Base-by-base conservation (phyloP, 148 eudicot genomes). In the Heliosperma pusillum region DNA sequence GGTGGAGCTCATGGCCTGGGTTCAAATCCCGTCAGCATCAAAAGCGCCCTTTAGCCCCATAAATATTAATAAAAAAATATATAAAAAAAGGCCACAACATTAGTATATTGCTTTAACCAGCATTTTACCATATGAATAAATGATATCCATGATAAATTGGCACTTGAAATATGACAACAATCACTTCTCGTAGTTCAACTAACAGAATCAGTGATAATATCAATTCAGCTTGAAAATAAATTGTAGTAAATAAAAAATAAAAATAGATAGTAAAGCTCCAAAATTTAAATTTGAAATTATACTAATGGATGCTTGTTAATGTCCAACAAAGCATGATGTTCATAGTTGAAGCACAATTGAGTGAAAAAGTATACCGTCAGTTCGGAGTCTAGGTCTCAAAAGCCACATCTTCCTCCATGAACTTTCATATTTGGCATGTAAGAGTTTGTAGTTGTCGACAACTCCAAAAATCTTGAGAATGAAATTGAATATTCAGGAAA, bases 341-440 rank as follows among this genome's bases (percentile, higher is more conserved):
- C 15, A n/a, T 21, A 66, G 22, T 19, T 66, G 24, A 42, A 44
- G 71, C 55, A 68, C 5, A 9, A 7, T 10, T 3, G 26, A 15
- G 21, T 21, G 21, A 71, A 55, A 76, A 27, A 69, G 60, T 62
- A 68, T 88, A 94, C 98, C 98, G 79, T 94, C 98, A 55, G 88
- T 88, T 58, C 93, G 95, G 64, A 91, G 78, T 81, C 98, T 87
- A 27, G 98, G 96, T 79, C 98, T 87, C 58, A 55, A 77, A 58
- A 94, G 96, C 98, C 97, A 94, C 97, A 94, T 91, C 84, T 90
- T 94, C 83, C 93, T 91, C 98, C 98, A 94, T 27, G 97, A 91
- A 16, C 93, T 89, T 83, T 87, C 96, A 83, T 94, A 94, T 69
- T 82, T 87, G 30, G 91, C 89, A 66, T 94, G 96, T 69, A 94